Evolutionary conservation across 306 rosid genomes (phyloP), one percentile per base, ranked within the genome.

Genomic region (Lathyrus tuberosus): DNA sequence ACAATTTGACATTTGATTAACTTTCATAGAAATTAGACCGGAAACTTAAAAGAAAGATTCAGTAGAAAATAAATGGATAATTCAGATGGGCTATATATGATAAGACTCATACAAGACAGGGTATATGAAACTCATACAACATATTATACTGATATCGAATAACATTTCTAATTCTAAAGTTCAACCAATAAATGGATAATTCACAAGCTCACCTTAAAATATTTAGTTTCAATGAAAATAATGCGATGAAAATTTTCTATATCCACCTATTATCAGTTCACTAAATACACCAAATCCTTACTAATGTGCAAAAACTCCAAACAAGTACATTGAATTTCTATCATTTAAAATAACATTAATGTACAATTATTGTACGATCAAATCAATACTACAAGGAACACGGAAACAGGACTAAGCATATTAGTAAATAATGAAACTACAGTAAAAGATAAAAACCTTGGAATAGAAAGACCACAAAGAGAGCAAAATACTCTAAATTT

Each of bases 281-380:
- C 60, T 43, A 54, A 44, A 59, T 31, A 71, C 47, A 58, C 13
- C 41, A 48, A 72, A 48, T 30, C 62, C 47, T 31, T 35, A 61
- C 30, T n/a, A 15, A 16, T 26, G 33, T 24, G 42, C 24, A 42
- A 62, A 53, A 53, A 48, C 48, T 49, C 14, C 60, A 59, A n/a
- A 14, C 49, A 47, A 33, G 14, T 47, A 20, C 48, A 18, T 46
- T 72, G 42, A 8, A 18, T 71, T 46, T 46, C 70, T 14, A 72
- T 33, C 62, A 62, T 37, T 38, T 22, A 26, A 37, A 41, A 72
- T 17, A 72, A 51, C 77, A 62, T 49, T n/a, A 41, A 6, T 15
- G 15, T 42, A 12, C 14, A 42, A 42, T 47, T 35, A 48, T 26
- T 26, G 30, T 22, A 72, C 16, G n/a, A 33, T 59, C 35, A 62